phyloP scores from a whole-genome alignment of 352 stramenopile genomes.

The Phytophthora crassamura region DNA sequence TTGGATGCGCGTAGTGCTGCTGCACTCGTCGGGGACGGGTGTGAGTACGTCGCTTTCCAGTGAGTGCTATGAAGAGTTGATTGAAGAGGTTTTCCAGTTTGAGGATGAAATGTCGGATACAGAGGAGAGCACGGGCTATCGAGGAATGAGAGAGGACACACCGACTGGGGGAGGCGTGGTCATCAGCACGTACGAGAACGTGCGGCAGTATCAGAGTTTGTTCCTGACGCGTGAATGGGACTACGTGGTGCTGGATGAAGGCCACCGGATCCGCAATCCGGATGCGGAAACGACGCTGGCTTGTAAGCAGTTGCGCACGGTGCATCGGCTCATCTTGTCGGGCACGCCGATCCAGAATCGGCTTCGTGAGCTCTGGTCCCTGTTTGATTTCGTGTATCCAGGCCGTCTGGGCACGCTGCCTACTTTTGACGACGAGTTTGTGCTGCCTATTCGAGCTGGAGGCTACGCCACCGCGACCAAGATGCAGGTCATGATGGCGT shows the following conservation, averaged over 20 bases:
- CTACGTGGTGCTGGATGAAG: constrained; percentile 99
- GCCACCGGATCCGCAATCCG: constrained; percentile 98
- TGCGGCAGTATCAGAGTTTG: constrained; percentile 91
- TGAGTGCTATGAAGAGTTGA: constrained; percentile 60
- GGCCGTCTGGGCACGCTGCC: constrained; percentile 97
- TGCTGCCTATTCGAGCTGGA: constrained; percentile 95
- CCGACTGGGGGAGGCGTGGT: constrained; percentile 83
- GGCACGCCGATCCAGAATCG: constrained; percentile 96
- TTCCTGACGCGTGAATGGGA: constrained; percentile 95
- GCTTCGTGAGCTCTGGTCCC: constrained; percentile 96
- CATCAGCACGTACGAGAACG: constrained; percentile 97
- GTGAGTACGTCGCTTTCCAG: constrained; percentile 39
- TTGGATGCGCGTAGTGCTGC: constrained; percentile 85
- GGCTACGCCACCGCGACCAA: constrained; percentile 93
- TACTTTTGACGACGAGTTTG: constrained; percentile 98
- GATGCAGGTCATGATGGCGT: constrained; percentile 97
- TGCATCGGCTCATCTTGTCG: constrained; percentile 93
- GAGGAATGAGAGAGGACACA: constrained; percentile 15
- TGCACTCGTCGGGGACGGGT: constrained; percentile 88
- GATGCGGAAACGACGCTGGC: constrained; percentile 96
- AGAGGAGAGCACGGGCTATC: constrained; percentile 9
- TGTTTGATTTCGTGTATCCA: constrained; percentile 99
- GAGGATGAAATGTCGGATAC: constrained; percentile 36
- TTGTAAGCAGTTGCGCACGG: constrained; percentile 92
- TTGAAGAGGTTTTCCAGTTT: constrained; percentile 63